Conservation (phyloP, 2,329 filamentous ascomycete genomes). For the Lachnellula occidentalis region DNA sequence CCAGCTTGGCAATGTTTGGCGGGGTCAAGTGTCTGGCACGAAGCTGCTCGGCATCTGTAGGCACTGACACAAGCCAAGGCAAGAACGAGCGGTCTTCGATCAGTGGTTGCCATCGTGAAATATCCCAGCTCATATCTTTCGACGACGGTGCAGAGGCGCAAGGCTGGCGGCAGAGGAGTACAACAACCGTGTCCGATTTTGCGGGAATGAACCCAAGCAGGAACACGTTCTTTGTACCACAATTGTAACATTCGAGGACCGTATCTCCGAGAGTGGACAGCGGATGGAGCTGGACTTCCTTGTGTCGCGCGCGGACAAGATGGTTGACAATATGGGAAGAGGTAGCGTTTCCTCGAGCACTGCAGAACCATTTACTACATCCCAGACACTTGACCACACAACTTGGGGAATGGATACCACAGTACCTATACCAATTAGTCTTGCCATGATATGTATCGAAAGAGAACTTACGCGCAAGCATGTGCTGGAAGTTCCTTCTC, state of each 20-base stretch:
- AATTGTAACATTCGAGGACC: conserved; percentile 97
- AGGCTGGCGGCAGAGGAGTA: conserved; percentile 91
- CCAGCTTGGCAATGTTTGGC: conserved; percentile 90
- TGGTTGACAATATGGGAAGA: conserved; percentile 99
- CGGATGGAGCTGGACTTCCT: conserved; percentile 96
- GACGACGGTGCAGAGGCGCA: conserved; percentile 92
- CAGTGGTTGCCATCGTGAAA: conserved; percentile 92
- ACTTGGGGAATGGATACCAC: conserved; percentile 91
- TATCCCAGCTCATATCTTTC: conserved; percentile 99
- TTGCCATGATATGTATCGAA: conserved; percentile 16
- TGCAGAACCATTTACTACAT: conserved; percentile 99
- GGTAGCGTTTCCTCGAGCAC: conserved; percentile 89
- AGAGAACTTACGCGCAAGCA: conserved; percentile 78
- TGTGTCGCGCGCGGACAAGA: conserved; percentile 92
- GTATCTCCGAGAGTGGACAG: conserved; percentile 91
- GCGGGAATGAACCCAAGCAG: conserved; percentile 96
- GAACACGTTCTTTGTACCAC: conserved; percentile 98
- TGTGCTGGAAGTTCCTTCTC: conserved; percentile 89
- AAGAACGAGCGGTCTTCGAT: conserved; percentile 96
- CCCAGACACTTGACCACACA: conserved; percentile 94
- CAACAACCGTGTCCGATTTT: conserved; percentile 97
- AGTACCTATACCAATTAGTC: conserved; percentile 59
- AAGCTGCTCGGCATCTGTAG: conserved; percentile 91
- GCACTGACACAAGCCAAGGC: conserved; percentile 83
- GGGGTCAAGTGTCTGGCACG: conserved; percentile 88